phyloP scores from a whole-genome alignment of 768 basidiomycete species.

The Lentinula detonsa region DNA sequence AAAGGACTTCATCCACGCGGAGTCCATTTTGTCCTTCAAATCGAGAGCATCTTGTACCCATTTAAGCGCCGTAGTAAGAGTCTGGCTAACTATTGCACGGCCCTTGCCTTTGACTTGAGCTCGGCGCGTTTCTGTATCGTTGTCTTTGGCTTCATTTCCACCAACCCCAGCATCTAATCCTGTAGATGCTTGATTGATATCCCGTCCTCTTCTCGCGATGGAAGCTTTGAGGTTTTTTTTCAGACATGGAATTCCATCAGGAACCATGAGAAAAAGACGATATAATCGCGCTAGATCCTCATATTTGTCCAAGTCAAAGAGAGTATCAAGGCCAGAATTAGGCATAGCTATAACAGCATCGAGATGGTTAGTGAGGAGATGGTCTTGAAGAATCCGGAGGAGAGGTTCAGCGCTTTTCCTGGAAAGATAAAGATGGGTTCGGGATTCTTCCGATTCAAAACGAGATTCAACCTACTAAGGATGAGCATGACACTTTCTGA shows the following conservation, averaged over 20 bases:
- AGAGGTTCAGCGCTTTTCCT: constrained; percentile 66
- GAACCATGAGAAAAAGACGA: constrained; percentile 63
- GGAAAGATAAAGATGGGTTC: constrained; percentile 83
- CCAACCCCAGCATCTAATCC: constrained; percentile 30
- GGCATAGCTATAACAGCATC: constrained; percentile 69
- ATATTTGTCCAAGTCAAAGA: constrained; percentile 78
- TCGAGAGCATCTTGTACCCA: constrained; percentile 93
- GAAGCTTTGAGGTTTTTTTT: constrained; percentile 67
- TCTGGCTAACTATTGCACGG: constrained; percentile 35
- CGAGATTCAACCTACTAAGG: constrained; percentile 66
- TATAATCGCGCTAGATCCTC: constrained; percentile 78
- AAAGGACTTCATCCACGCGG: constrained; percentile 67
- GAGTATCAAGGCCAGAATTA: constrained; percentile 74
- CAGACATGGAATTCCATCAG: constrained; percentile 58
- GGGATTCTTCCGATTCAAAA: constrained; percentile 75
- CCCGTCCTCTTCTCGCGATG: constrained; percentile 65
- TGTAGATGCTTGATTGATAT: constrained; percentile 65
- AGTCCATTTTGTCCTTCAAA: constrained; percentile 89
- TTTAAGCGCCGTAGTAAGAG: constrained; percentile 61
- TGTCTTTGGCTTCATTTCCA: constrained; percentile 13
- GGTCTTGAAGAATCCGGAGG: constrained; percentile 66
- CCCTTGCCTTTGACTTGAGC: constrained; percentile 41
- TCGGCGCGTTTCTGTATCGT: background rate
- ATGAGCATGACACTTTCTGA: constrained; percentile 1
- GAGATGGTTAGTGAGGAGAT: constrained; percentile 76